Evolutionary conservation across 768 basidiomycete species (phyloP).

Genomic region (Antrodiella citrinella): DNA sequence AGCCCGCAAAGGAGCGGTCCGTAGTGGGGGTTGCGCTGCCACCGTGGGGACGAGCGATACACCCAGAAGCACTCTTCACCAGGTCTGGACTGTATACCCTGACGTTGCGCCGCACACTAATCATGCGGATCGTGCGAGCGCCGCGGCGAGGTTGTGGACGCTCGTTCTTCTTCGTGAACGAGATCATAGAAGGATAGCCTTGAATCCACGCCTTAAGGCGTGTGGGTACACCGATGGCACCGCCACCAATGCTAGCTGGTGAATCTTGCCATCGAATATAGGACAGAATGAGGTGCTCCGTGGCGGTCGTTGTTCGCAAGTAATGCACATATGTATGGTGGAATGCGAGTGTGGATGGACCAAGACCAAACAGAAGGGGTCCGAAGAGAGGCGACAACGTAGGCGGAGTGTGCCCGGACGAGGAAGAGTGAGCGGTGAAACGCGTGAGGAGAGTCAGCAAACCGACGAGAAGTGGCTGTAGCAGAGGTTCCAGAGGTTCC

Average conservation of each 20-base stretch:
- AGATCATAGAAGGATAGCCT: constrained; percentile 78
- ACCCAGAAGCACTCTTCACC: constrained; percentile 52
- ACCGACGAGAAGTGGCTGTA: constrained; percentile 55
- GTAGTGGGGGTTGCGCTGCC: constrained; percentile 20
- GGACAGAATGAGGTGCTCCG: constrained; percentile 88
- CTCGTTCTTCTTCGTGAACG: constrained; percentile 44
- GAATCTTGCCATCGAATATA: constrained; percentile 81
- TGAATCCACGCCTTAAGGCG: constrained; percentile 90
- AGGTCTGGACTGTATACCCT: constrained; percentile 85
- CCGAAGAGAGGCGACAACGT: constrained; percentile 86
- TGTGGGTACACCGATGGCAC: constrained; percentile 60
- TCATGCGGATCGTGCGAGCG: constrained; percentile 67
- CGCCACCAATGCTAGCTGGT: constrained; percentile 30
- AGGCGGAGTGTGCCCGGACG: constrained; percentile 86
- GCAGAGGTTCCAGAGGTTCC: constrained; percentile 38
- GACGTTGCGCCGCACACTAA: constrained; percentile 73
- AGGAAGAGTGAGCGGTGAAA: constrained; percentile 74
- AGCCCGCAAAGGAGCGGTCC: constrained; percentile 41
- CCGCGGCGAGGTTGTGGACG: constrained; percentile 66
- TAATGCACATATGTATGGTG: constrained; percentile 59
- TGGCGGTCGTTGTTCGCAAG: constrained; percentile 75
- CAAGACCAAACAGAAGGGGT: constrained; percentile 82
- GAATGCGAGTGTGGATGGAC: constrained; percentile 41
- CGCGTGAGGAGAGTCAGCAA: constrained; percentile 76
- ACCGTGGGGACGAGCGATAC: constrained; percentile 32